phyloP scores from a whole-genome alignment of 805 yeast species.

The Sugiyamaella floridensis region DNA sequence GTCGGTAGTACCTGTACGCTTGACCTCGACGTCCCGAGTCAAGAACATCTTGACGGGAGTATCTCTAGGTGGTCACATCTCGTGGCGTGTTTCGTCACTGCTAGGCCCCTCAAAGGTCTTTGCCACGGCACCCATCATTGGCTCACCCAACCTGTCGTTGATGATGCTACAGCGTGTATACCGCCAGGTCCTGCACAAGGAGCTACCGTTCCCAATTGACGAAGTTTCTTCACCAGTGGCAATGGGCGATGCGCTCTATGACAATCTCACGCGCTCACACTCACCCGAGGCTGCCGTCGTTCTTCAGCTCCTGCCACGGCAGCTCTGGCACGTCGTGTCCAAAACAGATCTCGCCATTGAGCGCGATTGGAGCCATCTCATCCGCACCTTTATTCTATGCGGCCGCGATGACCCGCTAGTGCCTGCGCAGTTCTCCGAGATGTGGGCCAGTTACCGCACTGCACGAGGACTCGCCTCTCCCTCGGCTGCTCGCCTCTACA shows the following conservation, averaged over 20 bases:
- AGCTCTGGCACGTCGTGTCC: slow-evolving; percentile 11
- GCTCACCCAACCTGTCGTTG: slow-evolving; percentile 41
- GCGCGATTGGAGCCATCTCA: slow-evolving; percentile 11
- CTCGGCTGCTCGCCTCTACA: slow-evolving; percentile 19
- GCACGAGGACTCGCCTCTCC: slow-evolving; percentile 2
- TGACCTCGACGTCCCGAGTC: slow-evolving; percentile 24
- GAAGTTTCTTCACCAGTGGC: background rate
- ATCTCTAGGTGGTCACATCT: slow-evolving; percentile 54
- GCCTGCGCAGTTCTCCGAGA: slow-evolving; percentile 29
- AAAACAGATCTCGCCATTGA: slow-evolving; percentile 13
- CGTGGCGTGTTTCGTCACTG: slow-evolving; percentile 38
- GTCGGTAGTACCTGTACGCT: slow-evolving; percentile 21
- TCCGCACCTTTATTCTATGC: slow-evolving; percentile 26
- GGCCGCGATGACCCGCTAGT: slow-evolving; percentile 34
- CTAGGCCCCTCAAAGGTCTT: slow-evolving; percentile 19
- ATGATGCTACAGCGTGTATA: slow-evolving; percentile 35
- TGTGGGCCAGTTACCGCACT: slow-evolving; percentile 24
- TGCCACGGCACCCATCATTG: slow-evolving; percentile 45
- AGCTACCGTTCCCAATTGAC: background rate
- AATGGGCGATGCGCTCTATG: slow-evolving; percentile 14
- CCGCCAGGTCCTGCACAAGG: background rate
- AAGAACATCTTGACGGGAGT: slow-evolving; percentile 40
- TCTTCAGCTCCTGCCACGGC: slow-evolving; percentile 2
- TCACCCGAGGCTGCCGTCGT: background rate
- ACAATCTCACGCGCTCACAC: background rate